phyloP scores from a whole-genome alignment of 148 eudicot species.

The Fagopyrum homotropicum region DNA sequence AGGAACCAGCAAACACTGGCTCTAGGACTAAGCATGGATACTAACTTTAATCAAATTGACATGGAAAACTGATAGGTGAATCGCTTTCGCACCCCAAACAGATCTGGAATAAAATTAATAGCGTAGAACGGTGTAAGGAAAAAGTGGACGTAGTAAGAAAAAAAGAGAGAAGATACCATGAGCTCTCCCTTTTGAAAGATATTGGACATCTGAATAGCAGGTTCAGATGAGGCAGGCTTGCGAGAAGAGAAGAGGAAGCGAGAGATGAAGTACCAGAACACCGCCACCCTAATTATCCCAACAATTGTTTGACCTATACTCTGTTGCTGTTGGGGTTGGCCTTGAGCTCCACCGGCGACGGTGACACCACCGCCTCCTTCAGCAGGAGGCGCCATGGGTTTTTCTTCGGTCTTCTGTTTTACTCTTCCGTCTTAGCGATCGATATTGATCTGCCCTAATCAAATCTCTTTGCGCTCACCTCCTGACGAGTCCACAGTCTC shows the following conservation, averaged over 20 bases:
- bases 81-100: background rate
- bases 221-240: slow-evolving; percentile 36
- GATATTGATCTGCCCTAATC: background rate
- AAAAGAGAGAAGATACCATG: slow-evolving; percentile 37
- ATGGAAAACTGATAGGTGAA: background rate
- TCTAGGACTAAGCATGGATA: background rate
- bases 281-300: slow-evolving; percentile 67
- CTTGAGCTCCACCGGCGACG: slow-evolving; percentile 8
- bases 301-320: slow-evolving; percentile 52
- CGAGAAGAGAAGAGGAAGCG: slow-evolving; percentile 68
- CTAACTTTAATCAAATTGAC: background rate
- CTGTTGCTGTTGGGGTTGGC: slow-evolving; percentile 23
- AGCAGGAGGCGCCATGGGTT: slow-evolving; percentile 63
- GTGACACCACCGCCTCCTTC: slow-evolving; percentile 32
- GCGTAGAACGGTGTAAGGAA: slow-evolving; percentile 1
- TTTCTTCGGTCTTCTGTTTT: background rate
- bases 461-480: background rate
- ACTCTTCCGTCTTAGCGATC: background rate
- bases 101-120: background rate
- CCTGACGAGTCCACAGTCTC: background rate
- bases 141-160: background rate
- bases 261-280: slow-evolving; percentile 89
- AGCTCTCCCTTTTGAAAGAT: slow-evolving; percentile 67
- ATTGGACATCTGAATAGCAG: slow-evolving; percentile 68
- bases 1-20: background rate